Evolutionary conservation across 2,329 filamentous ascomycete genomes (phyloP).

Genomic region (Mollisia scopiformis): DNA sequence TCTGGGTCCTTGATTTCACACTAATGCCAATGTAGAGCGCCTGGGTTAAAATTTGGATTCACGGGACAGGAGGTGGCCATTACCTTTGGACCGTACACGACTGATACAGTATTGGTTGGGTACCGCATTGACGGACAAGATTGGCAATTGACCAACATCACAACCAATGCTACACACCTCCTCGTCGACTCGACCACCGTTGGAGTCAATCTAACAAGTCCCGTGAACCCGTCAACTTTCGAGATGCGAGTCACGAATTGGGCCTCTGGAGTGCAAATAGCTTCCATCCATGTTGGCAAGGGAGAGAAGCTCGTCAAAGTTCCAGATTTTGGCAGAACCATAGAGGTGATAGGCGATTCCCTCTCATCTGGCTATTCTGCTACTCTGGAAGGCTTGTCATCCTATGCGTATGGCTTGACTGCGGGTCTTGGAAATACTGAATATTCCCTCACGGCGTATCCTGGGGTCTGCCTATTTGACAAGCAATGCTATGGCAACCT

Average conservation of each 20-base stretch:
- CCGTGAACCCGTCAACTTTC: slow-evolving; percentile 50
- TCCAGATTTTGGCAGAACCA: slow-evolving; percentile 39
- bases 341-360: slow-evolving; percentile 51
- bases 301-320: slow-evolving; percentile 49
- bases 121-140: slow-evolving; percentile 62
- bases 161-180: slow-evolving; percentile 56
- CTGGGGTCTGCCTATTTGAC: slow-evolving; percentile 60
- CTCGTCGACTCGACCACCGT: slow-evolving; percentile 51
- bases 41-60: slow-evolving; percentile 28
- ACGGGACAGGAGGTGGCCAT: slow-evolving; percentile 25
- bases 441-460: slow-evolving; percentile 59
- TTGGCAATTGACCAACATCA: slow-evolving; percentile 65
- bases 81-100: slow-evolving; percentile 26
- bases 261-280: slow-evolving; percentile 61
- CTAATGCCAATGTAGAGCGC: slow-evolving; percentile 17
- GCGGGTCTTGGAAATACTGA: slow-evolving; percentile 61
- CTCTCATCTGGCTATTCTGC: slow-evolving; percentile 59
- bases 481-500: slow-evolving; percentile 57
- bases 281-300: slow-evolving; percentile 50
- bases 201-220: slow-evolving; percentile 46
- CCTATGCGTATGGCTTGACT: slow-evolving; percentile 57
- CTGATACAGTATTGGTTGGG: slow-evolving; percentile 50
- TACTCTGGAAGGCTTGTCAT: slow-evolving; percentile 60
- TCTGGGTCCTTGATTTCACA: background rate
- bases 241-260: slow-evolving; percentile 65